Base-by-base conservation (phyloP, 805 yeast genomes). In the Ogataea degrootiae region DNA sequence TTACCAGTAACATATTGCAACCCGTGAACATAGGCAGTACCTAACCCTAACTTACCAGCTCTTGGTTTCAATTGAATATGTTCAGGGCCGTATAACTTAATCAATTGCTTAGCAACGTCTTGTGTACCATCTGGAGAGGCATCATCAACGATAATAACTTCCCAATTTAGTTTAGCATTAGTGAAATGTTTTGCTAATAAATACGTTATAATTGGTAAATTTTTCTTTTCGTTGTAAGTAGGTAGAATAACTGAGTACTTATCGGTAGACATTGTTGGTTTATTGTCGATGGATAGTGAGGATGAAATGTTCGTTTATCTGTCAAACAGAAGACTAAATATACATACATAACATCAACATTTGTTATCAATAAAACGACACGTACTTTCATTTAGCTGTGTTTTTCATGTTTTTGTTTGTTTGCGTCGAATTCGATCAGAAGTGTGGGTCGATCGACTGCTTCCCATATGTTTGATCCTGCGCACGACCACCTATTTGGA, bases 121-220 rank as follows among this genome's bases (percentile, higher is more conserved):
- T 84, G 91, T 19, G 92, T 85, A 8, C 92, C 92, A 63, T 85
- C 92, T 39, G 92, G 92, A 11, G 91, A 84, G 53, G 76, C 80
- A 61, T 85, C 92, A 60, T 85, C 92, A 42, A 85, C 91, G 61
- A 85, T 83, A 48, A 85, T 69, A 19, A 85, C 78, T 64, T 85
- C 92, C 92, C 92, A 85, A 63, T 81, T 74, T 47, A 85, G 64
- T 34, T 76, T 71, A 62, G 75, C 62, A 31, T 60, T 77, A 42
- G 71, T 69, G 72, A 85, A 84, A 16, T 85, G 83, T 65, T 82
- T 79, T 53, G 85, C 85, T 52, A 85, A 69, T 46, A 85, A 74
- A 71, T 85, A 85, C 17, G 82, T 73, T 49, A 85, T 77, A 54
- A 85, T 83, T 17, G 92, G 92, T 49, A 78, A 70, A 61, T 78